These are phyloP conservation scores for Peribolospora baueri DNA, from an alignment of 768 basidiomycete species.

Conservation along the genomic window DNA sequence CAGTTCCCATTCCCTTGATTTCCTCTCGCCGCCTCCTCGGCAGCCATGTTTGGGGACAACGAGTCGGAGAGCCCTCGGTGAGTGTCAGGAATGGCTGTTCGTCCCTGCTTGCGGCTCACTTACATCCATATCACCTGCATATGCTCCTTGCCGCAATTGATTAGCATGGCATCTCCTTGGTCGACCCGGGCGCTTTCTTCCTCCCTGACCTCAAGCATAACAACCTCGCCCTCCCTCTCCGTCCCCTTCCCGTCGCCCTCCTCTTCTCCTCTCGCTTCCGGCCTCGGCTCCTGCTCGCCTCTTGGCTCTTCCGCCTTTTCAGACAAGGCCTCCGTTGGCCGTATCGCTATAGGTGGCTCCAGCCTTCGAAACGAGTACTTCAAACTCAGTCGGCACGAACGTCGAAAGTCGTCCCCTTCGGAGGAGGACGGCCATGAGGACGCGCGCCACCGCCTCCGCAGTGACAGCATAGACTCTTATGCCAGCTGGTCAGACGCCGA, in stretches of 20 bases:
- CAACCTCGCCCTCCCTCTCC: background rate
- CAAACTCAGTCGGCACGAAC: too few species aligned
- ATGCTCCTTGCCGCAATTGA: too few species aligned
- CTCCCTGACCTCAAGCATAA: background rate
- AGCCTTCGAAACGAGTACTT: too few species aligned
- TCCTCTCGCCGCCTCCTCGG: background rate
- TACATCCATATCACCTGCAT: too few species aligned
- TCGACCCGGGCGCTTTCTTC: too few species aligned
- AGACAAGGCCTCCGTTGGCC: background rate
- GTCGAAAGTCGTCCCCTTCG: too few species aligned
- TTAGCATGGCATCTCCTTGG: too few species aligned
- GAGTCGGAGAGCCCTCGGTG: conserved; percentile 2
- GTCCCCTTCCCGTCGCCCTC: background rate
- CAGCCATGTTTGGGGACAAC: conserved; percentile 4
- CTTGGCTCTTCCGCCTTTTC: background rate
- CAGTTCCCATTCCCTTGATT: background rate
- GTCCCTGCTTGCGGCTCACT: too few species aligned
- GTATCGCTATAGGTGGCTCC: too few species aligned
- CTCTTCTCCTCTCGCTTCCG: background rate
- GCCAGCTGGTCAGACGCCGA: too few species aligned
- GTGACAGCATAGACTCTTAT: too few species aligned
- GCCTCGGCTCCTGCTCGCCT: conserved; percentile 5
- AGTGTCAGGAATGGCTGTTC: background rate
- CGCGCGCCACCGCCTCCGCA: background rate
- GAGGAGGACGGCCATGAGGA: too few species aligned